Evolutionary conservation across 768 basidiomycete genomes (phyloP).

Genomic region (Tulasnella sp.): DNA sequence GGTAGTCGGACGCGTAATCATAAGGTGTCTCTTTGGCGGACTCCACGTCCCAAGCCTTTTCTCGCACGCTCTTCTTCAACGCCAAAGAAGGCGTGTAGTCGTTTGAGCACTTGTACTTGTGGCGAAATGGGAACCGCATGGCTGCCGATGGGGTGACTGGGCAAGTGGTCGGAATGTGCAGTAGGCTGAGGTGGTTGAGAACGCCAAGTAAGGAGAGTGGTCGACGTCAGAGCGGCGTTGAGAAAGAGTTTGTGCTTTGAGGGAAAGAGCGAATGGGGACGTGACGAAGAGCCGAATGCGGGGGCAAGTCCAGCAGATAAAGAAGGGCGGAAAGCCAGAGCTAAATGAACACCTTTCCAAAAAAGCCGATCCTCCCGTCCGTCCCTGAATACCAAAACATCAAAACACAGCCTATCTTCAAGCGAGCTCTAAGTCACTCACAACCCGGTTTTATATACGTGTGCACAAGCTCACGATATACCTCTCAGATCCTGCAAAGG

Average conservation of each 20-base stretch:
- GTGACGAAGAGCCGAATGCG: no score
- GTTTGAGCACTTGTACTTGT: neutral
- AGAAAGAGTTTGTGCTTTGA: no score
- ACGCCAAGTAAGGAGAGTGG: neutral
- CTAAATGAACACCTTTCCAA: neutral
- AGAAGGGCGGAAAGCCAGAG: neutral
- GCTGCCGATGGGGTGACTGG: neutral
- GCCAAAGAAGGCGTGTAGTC: neutral
- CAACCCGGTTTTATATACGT: no score
- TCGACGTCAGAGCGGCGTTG: neutral
- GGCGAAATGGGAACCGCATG: neutral
- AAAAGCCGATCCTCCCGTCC: neutral
- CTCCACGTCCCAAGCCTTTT: neutral
- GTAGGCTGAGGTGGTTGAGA: neutral
- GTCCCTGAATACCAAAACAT: neutral
- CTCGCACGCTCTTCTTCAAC: no score
- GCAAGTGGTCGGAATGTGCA: neutral
- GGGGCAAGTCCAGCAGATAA: no score
- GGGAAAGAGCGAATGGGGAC: no score
- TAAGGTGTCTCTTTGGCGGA: neutral
- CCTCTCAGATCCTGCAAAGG: neutral
- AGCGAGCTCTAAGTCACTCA: neutral
- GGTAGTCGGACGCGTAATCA: neutral
- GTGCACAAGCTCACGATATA: neutral
- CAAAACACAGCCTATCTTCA: neutral